Percentiles rank a stretch among this genome's conserved stretches.
Conservation (phyloP, 345 rosid genomes). For the Brassica incana region DNA sequence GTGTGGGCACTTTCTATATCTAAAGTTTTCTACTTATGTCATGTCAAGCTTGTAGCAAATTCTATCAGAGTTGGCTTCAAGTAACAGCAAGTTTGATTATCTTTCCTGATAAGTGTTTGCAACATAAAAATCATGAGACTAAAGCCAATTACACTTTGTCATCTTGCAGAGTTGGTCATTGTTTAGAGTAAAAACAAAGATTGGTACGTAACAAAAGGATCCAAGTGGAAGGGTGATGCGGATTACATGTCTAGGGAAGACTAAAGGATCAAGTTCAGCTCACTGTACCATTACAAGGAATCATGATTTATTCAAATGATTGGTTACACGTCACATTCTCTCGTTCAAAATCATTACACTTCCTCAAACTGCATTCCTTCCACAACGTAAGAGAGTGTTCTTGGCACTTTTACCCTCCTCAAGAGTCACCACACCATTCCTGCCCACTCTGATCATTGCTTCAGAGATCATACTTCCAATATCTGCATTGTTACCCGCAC, state of each 20-base stretch:
- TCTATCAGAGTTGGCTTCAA: not conserved
- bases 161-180: not conserved
- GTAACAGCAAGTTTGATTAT: slow-evolving; percentile 1
- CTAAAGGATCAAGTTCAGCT: slow-evolving; percentile 29
- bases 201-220: slow-evolving; percentile 22
- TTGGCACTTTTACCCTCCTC: slow-evolving; percentile 99
- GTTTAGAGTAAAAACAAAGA: not conserved
- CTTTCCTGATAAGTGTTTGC: not conserved
- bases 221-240: slow-evolving; percentile 29
- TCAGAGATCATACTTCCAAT: slow-evolving; percentile 97
- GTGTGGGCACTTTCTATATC: not conserved
- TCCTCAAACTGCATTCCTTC: slow-evolving; percentile 95
- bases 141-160: not conserved
- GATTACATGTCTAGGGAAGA: slow-evolving; percentile 1
- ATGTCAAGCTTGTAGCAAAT: not conserved
- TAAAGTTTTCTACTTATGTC: not conserved
- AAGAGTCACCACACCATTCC: slow-evolving; percentile 75
- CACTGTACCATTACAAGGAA: slow-evolving; percentile 22
- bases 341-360: slow-evolving; percentile 35
- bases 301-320: slow-evolving; percentile 27
- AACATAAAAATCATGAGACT: not conserved
- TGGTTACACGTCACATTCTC: slow-evolving; percentile 25
- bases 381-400: slow-evolving; percentile 84
- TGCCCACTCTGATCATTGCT: slow-evolving; percentile 94
- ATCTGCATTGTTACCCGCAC: slow-evolving; percentile 96